phyloP scores from a whole-genome alignment of 2,329 filamentous ascomycete species.

The Aspergillus persii region DNA sequence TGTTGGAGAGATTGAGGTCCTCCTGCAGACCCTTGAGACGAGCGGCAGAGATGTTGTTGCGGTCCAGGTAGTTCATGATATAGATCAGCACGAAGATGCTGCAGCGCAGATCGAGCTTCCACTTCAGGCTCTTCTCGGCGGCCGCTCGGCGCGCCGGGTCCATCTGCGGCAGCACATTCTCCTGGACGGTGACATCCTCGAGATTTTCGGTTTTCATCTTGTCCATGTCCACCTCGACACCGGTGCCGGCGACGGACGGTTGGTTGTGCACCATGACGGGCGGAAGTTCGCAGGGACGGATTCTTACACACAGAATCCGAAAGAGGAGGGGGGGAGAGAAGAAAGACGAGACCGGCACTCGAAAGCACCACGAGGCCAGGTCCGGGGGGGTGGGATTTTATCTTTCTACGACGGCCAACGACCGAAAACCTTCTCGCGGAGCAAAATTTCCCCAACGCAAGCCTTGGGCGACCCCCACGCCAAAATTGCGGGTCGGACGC shows the following conservation, averaged over 20 bases:
- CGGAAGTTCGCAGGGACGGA: background rate
- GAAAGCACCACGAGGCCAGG: background rate
- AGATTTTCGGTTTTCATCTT: background rate
- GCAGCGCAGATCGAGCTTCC: slow-evolving; percentile 28
- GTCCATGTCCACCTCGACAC: background rate
- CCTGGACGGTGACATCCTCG: background rate
- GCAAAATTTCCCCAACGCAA: background rate
- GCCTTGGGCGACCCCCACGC: background rate
- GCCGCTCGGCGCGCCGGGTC: background rate
- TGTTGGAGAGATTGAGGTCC: slow-evolving; percentile 36
- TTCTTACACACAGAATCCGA: background rate
- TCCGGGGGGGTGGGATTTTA: background rate
- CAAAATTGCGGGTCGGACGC: background rate
- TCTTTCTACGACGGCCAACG: too few relatives aligned
- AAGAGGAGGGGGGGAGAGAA: background rate
- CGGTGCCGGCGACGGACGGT: background rate
- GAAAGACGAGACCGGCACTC: background rate
- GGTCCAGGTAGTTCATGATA: slow-evolving; percentile 40
- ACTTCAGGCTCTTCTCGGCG: slow-evolving; percentile 25
- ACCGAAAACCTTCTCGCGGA: background rate
- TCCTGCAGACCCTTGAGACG: slow-evolving; percentile 39
- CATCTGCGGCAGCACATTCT: background rate
- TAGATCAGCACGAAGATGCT: slow-evolving; percentile 23
- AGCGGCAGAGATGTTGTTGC: slow-evolving; percentile 43
- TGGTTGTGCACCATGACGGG: background rate